Conservation (phyloP, 345 rosid genomes). For the Brassica rapa region DNA sequence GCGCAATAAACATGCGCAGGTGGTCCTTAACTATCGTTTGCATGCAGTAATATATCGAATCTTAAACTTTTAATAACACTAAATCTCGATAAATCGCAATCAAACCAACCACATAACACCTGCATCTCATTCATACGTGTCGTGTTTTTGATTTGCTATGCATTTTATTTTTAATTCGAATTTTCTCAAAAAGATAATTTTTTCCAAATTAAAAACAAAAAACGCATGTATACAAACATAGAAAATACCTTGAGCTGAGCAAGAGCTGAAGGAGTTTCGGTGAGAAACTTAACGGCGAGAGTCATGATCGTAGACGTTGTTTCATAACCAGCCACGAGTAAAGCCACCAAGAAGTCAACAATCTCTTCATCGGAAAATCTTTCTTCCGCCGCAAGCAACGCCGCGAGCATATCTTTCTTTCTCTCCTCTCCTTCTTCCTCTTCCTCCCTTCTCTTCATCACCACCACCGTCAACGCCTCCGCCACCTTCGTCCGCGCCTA, state of each 20-base stretch:
- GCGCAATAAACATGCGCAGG: constrained; percentile 25
- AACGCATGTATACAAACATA: neutral
- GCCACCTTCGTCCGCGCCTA: constrained; percentile 98
- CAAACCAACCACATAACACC: constrained; percentile 42
- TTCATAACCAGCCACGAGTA: constrained; percentile 94
- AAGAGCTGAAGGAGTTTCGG: constrained; percentile 87
- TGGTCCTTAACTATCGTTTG: constrained; percentile 24
- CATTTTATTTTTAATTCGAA: neutral
- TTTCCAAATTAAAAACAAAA: neutral
- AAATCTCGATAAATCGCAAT: constrained; percentile 27
- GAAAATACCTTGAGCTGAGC: constrained; percentile 74
- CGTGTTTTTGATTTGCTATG: constrained; percentile 4
- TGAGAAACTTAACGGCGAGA: constrained; percentile 90
- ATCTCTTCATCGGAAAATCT: constrained; percentile 81
- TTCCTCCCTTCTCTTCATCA: constrained; percentile 61
- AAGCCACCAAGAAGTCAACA: constrained; percentile 83
- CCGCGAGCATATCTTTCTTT: constrained; percentile 79
- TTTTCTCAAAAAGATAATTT: neutral
- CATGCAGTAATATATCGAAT: constrained; percentile 35
- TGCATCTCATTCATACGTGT: constrained; percentile 23
- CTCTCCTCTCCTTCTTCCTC: constrained; percentile 47
- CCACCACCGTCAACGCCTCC: constrained; percentile 81
- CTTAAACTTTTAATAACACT: constrained; percentile 8
- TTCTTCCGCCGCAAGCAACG: constrained; percentile 67
- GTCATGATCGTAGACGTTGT: constrained; percentile 96